Percentiles rank a stretch among this genome's conserved stretches.
phyloP scores from a whole-genome alignment of 805 yeast species.

The Candida vaughaniae region DNA sequence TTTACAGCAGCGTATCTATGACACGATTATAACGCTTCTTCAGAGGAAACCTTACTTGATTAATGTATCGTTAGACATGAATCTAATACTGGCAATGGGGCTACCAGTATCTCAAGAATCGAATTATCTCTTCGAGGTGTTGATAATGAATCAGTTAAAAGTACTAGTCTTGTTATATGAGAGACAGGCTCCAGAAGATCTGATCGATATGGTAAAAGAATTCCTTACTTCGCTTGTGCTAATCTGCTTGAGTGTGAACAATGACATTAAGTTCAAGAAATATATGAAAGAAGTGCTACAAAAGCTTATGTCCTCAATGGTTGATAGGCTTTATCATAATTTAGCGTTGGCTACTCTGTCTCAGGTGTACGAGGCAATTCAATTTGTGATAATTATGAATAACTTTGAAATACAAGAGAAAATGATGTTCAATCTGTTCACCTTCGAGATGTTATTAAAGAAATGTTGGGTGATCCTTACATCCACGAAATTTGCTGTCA shows the following conservation, averaged over 20 bases:
- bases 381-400: slow-evolving; percentile 5
- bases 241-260: slow-evolving; percentile 27
- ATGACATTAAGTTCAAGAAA: slow-evolving; percentile 24
- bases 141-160: slow-evolving; percentile 2
- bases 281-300: slow-evolving; percentile 1
- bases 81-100: slow-evolving; percentile 1
- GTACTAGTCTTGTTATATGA: not conserved
- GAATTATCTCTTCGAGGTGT: slow-evolving; percentile 4
- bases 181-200: slow-evolving; percentile 2
- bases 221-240: slow-evolving; percentile 34
- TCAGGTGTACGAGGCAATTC: slow-evolving; percentile 1
- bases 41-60: slow-evolving; percentile 26
- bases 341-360: not conserved
- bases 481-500: slow-evolving; percentile 6
- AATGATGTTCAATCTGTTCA: slow-evolving; percentile 18
- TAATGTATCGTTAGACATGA: slow-evolving; percentile 11
- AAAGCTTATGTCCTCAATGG: not conserved
- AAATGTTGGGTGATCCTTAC: slow-evolving; percentile 29
- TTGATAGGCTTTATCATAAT: slow-evolving; percentile 1
- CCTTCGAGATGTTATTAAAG: slow-evolving; percentile 29
- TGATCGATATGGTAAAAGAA: slow-evolving; percentile 23
- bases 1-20: slow-evolving; percentile 18
- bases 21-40: slow-evolving; percentile 34
- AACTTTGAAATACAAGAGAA: slow-evolving; percentile 6
- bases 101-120: not conserved